These are phyloP conservation scores for Candida sp. DNA, from an alignment of 1,139 yeast genomes.

Conservation along the genomic window DNA sequence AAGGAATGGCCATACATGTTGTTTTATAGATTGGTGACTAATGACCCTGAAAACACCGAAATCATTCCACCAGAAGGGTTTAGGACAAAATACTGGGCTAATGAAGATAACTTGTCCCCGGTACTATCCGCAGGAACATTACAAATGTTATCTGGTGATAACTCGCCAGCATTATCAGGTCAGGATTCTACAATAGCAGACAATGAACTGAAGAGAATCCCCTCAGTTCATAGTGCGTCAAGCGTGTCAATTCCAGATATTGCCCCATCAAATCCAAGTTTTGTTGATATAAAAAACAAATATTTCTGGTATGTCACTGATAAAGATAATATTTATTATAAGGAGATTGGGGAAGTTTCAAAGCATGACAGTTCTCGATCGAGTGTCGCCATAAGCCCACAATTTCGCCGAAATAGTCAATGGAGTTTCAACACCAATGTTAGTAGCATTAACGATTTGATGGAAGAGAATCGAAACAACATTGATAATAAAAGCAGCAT, in stretches of 20 bases:
- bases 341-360: slow-evolving; percentile 23
- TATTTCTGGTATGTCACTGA: slow-evolving; percentile 53
- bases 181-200: slow-evolving; percentile 3
- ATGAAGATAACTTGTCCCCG: slow-evolving; percentile 21
- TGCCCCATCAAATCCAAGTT: slow-evolving; percentile 32
- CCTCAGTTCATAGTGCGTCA: slow-evolving; percentile 8
- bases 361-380: slow-evolving; percentile 22
- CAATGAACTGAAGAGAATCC: slow-evolving; percentile 5
- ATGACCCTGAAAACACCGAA: slow-evolving; percentile 14
- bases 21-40: slow-evolving; percentile 61
- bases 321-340: slow-evolving; percentile 35
- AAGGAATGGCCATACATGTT: slow-evolving; percentile 70
- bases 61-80: slow-evolving; percentile 33
- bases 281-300: slow-evolving; percentile 41
- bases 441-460: slow-evolving; percentile 6
- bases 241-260: slow-evolving; percentile 25
- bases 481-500: background rate
- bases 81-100: slow-evolving; percentile 32
- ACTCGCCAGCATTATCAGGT: slow-evolving; percentile 20
- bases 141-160: slow-evolving; percentile 5
- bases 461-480: background rate
- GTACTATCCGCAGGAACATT: slow-evolving; percentile 16
- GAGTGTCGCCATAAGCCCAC: slow-evolving; percentile 29
- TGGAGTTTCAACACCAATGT: slow-evolving; percentile 26
- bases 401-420: slow-evolving; percentile 40